These are phyloP conservation scores for Eragrostis nindensis DNA, from an alignment of 176 grass and related monocot species.

Conservation along the genomic window DNA sequence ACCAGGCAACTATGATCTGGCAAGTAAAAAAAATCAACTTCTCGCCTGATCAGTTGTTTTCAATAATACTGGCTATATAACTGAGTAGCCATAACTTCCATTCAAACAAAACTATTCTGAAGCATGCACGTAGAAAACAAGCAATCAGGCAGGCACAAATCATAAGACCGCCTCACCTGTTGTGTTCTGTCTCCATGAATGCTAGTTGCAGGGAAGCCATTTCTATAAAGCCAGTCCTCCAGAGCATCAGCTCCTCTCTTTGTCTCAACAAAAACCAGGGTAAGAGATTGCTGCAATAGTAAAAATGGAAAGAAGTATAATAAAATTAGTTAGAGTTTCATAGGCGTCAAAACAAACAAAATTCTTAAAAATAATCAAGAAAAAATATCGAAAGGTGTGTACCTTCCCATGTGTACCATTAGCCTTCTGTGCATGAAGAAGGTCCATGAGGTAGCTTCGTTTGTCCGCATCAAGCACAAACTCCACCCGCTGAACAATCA, in stretches of 20 bases:
- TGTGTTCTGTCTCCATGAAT: slow-evolving; percentile 38
- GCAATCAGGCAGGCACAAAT: neutral
- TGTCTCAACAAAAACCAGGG: slow-evolving; percentile 36
- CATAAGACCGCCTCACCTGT: neutral
- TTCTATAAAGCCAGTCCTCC: slow-evolving; percentile 29
- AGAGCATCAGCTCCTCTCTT: slow-evolving; percentile 40
- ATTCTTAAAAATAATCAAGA: neutral
- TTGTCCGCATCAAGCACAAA: slow-evolving; percentile 48
- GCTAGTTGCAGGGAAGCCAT: slow-evolving; percentile 28
- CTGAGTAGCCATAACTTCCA: neutral
- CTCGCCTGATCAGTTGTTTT: neutral
- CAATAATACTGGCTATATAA: neutral
- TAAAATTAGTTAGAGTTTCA: neutral
- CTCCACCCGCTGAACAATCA: slow-evolving; percentile 47
- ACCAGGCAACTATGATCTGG: neutral
- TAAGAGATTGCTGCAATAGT: slow-evolving; percentile 28
- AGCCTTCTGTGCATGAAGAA: slow-evolving; percentile 49
- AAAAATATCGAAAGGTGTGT: neutral
- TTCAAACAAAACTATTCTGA: neutral
- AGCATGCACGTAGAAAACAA: neutral
- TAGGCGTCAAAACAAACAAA: neutral
- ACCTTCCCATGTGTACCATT: slow-evolving; percentile 38
- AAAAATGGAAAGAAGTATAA: neutral
- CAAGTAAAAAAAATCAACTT: neutral
- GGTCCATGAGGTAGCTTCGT: slow-evolving; percentile 52